Evolutionary conservation across 192 early-diverging fungal genomes (phyloP).

Genomic region (Dissophora ornata): DNA sequence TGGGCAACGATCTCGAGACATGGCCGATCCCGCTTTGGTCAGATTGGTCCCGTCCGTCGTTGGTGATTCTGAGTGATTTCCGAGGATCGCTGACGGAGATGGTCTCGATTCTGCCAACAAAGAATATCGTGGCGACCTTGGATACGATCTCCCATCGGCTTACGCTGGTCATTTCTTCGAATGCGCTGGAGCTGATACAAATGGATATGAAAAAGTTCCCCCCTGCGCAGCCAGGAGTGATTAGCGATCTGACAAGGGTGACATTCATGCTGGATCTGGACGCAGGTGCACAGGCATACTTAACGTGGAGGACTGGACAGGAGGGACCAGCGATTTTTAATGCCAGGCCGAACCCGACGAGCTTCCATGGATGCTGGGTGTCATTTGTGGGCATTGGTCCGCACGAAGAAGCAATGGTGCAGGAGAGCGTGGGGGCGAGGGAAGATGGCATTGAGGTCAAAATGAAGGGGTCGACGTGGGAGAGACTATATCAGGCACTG

Average conservation of each 20-base stretch:
- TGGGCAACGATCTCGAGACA: constrained; percentile 48
- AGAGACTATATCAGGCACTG: constrained; percentile 43
- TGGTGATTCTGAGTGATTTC: constrained; percentile 28
- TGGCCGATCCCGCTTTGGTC: constrained; percentile 53
- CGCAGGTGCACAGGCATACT: constrained; percentile 48
- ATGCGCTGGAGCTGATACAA: constrained; percentile 39
- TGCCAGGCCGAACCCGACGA: constrained; percentile 42
- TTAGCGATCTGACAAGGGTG: constrained; percentile 23
- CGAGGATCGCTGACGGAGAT: constrained; percentile 35
- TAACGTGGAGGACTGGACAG: constrained; percentile 44
- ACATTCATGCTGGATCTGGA: constrained; percentile 47
- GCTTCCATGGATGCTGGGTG: constrained; percentile 50
- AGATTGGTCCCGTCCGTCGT: constrained; percentile 40
- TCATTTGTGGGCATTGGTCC: constrained; percentile 25
- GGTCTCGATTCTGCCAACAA: constrained; percentile 20
- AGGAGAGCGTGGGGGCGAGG: constrained; percentile 19
- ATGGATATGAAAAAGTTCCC: constrained; percentile 34
- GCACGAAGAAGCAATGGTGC: constrained; percentile 6
- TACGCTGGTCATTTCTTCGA: constrained; percentile 30
- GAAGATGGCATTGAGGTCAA: constrained; percentile 50
- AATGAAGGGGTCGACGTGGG: constrained; percentile 40
- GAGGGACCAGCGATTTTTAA: constrained; percentile 44
- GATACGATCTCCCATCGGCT: constrained; percentile 39
- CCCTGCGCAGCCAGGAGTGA: constrained; percentile 21
- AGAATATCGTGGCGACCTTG: constrained; percentile 47